A percentile compares a stretch with the other conserved stretches of the same genome.
Evolutionary conservation across 1,139 yeast species (phyloP).

Genomic region (Yamadazyma diospyri): DNA sequence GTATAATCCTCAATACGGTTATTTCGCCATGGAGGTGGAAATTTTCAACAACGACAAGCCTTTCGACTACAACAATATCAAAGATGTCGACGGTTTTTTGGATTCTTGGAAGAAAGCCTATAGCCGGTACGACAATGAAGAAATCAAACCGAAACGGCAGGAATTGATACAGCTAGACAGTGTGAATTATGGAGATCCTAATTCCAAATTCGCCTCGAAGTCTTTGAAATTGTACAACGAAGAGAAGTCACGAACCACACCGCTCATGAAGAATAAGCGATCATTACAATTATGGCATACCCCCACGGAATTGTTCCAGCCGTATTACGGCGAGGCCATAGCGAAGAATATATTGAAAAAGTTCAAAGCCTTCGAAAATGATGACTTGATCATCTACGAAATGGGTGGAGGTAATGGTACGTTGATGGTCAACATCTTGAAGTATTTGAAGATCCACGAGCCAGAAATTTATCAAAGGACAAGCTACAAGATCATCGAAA

Average conservation of each 20-base stretch:
- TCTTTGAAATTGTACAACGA: conserved; percentile 32
- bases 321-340: conserved; percentile 79
- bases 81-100: conserved; percentile 69
- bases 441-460: conserved; percentile 57
- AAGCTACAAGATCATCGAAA: conserved; percentile 73
- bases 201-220: conserved; percentile 29
- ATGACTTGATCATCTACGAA: conserved; percentile 68
- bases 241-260: conserved; percentile 20
- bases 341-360: conserved; percentile 73
- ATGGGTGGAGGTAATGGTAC: conserved; percentile 94
- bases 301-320: conserved; percentile 81
- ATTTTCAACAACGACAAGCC: conserved; percentile 66
- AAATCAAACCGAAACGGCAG: conserved; percentile 15
- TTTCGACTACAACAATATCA: conserved; percentile 55
- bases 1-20: conserved; percentile 79
- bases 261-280: conserved; percentile 23
- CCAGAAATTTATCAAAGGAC: conserved; percentile 72
- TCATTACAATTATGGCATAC: conserved; percentile 84
- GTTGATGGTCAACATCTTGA: conserved; percentile 72
- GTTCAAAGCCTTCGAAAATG: conserved; percentile 64
- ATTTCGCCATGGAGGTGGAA: conserved; percentile 74
- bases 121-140: conserved; percentile 43
- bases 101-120: conserved; percentile 68
- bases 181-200: conserved; percentile 15
- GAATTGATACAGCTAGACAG: conserved; percentile 15